These are phyloP conservation scores for Allantophomopsis cytisporea DNA, from an alignment of 2,329 filamentous ascomycete genomes.

Conservation along the genomic window DNA sequence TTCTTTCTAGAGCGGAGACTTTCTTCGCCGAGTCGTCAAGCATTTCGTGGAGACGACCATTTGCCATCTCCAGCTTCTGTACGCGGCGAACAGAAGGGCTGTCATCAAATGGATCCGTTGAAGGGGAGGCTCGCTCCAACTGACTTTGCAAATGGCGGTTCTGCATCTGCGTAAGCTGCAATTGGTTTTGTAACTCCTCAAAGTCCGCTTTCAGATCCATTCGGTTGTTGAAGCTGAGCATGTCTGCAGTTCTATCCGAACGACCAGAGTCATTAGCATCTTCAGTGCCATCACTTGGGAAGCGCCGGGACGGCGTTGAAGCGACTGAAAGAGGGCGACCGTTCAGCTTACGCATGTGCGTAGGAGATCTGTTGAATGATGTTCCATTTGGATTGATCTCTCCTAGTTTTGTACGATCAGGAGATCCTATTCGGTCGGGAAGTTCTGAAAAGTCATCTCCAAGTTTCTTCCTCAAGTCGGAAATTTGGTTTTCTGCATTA, in stretches of 20 bases:
- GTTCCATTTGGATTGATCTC: constrained; percentile 80
- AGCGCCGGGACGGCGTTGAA: constrained; percentile 64
- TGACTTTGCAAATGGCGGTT: constrained; percentile 87
- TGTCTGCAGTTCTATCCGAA: constrained; percentile 77
- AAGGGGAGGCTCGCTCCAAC: constrained; percentile 54
- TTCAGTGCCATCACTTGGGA: constrained; percentile 48
- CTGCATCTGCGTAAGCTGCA: constrained; percentile 90
- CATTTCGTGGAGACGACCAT: constrained; percentile 83
- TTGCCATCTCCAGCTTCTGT: constrained; percentile 85
- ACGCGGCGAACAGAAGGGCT: constrained; percentile 70
- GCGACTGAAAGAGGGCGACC: constrained; percentile 54
- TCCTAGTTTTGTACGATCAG: constrained; percentile 56
- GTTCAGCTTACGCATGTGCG: constrained; percentile 45
- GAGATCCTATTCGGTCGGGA: constrained; percentile 40
- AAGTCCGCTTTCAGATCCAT: constrained; percentile 87
- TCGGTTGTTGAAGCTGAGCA: constrained; percentile 69
- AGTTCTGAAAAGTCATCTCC: constrained; percentile 57
- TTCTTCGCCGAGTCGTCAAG: constrained; percentile 90
- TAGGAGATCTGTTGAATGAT: constrained; percentile 60
- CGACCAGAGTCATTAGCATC: constrained; percentile 56
- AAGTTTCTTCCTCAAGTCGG: constrained; percentile 62
- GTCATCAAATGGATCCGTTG: constrained; percentile 52
- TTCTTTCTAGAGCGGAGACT: constrained; percentile 78
- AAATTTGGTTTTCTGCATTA: constrained; percentile 72
- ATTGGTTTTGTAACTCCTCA: constrained; percentile 84